Base-by-base conservation (phyloP, 2,329 filamentous ascomycete genomes). In the Neonectria coccinea region DNA sequence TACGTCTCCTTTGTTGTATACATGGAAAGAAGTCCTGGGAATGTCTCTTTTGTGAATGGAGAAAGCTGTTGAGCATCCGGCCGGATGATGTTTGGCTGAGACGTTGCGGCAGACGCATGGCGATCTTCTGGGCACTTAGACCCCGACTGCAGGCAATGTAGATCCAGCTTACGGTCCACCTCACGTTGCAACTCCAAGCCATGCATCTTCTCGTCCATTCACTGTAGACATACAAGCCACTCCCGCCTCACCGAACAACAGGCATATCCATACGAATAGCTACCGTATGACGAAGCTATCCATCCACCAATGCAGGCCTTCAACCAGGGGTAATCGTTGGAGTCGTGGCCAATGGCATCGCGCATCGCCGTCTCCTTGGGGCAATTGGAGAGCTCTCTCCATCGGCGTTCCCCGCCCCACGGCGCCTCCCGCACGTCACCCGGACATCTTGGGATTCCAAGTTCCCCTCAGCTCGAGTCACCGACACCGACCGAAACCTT, bases 331-430 rank as follows among this genome's bases (percentile, higher is more conserved):
- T 64, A 44, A 44, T 42, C 16, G 31, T 41, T 51, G 56, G 45
- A 27, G 33, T 47, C 51, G 57, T 47, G 66, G 27, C 71, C 70
- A 73, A 73, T 72, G 29, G 64, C 16, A 36, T 3, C 1, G n/a
- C 12, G 14, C 39, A 14, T 41, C 39, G 16, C n/a, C 18, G 52
- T 61, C 53, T 61, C 52, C 69, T 73, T 73, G 62, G 67, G 69
- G 27, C 64, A 73, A 65, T 47, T 58, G 62, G 36, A 56, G 36
- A 59, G 31, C 11, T 22, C 25, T 25, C 25, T 25, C 41, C 57
- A 47, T 65, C 71, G 71, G 71, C 57, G 59, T 67, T 62, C 71
- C 71, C 70, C 71, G 71, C 69, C 68, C 52, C 59, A 68, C 66
- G 70, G 70, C 69, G 70, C 65, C 70, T 70, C 62, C 70, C 69